Evolutionary conservation across 148 eudicot genomes (phyloP), one percentile per base, ranked within the genome.

Genomic region (Oxyria digyna): DNA sequence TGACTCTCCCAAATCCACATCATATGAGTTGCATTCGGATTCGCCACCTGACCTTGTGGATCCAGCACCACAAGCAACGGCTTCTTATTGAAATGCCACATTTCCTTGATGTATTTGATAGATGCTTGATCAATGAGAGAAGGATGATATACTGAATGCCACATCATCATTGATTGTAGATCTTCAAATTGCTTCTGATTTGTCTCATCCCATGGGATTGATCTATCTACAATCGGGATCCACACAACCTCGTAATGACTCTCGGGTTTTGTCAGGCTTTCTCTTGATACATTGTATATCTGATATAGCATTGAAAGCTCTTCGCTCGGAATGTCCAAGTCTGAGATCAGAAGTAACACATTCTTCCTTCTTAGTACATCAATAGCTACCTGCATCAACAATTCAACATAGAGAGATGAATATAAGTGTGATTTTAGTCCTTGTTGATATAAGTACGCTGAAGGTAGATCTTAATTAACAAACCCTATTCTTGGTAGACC

Each of bases 1-100:
- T 68, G 17, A 32, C 82, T 78, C 4, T 88, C 97, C 94, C 97
- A 91, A 71, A 91, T 89, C 96, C 90, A 89, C 85, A 85, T 73
- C 96, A 87, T 85, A 69, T 86, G 78, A 40, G 82, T 71, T 14
- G 94, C 97, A 71, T 91, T 82, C 8, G 71, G 78, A 69, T 86
- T 85, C 20, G 79, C 78, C 1, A 82, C 86, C 50, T 64, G 77
- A 1, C 91, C 97, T 54, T 82, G 87, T n/a, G 92, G 85, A 59
- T 89, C 96, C 45, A 89, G 64, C 48, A 87, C 92, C n/a, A 85
- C 89, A 3, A 91, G 83, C 73, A 81, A 26, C 2, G 89, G 85
- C 80, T 80, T 91, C 76, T 87, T 82, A 48, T 62, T 75, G 74
- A 87, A 87, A 50, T 78, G 79, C 91, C 90, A 87, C 31, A 70